phyloP scores from a whole-genome alignment of 148 eudicot genomes.

The Heliosperma pusillum region DNA sequence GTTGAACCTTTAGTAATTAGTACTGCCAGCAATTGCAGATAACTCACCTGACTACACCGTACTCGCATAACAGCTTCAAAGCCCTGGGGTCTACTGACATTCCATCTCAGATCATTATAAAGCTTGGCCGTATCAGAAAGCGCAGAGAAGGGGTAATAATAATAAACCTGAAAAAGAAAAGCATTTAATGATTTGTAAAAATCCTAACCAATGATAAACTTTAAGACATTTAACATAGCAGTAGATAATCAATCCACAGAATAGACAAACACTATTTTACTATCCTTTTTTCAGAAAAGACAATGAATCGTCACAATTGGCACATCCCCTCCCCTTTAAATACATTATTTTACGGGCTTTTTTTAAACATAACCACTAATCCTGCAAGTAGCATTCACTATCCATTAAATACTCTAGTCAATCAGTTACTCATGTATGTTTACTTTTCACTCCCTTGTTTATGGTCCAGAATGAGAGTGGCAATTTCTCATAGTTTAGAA shows the following conservation, averaged over 20 bases:
- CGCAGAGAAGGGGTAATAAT: conserved; percentile 91
- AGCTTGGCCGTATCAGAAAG: conserved; percentile 92
- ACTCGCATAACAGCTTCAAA: conserved; percentile 99
- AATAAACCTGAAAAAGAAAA: conserved; percentile 60
- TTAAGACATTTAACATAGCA: neutral
- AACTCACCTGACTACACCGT: conserved; percentile 80
- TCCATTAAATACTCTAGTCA: no score
- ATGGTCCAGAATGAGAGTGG: no score
- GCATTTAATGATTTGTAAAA: conserved; percentile 2
- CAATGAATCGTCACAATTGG: neutral
- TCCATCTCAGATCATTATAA: conserved; percentile 97
- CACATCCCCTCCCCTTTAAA: no score
- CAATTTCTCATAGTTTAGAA: no score
- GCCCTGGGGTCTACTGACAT: conserved; percentile 93
- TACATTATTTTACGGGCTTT: no score
- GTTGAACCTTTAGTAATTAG: neutral
- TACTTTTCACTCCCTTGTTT: no score
- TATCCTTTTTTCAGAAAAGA: neutral
- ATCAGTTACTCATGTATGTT: no score
- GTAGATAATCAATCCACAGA: neutral
- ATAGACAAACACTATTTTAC: neutral
- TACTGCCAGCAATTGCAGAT: neutral
- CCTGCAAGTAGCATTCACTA: no score
- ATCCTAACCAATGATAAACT: neutral
- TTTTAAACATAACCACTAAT: no score